A percentile compares a stretch with the other conserved stretches of the same genome.
phyloP scores from a whole-genome alignment of 352 stramenopile species.

The Phytophthora litchii region DNA sequence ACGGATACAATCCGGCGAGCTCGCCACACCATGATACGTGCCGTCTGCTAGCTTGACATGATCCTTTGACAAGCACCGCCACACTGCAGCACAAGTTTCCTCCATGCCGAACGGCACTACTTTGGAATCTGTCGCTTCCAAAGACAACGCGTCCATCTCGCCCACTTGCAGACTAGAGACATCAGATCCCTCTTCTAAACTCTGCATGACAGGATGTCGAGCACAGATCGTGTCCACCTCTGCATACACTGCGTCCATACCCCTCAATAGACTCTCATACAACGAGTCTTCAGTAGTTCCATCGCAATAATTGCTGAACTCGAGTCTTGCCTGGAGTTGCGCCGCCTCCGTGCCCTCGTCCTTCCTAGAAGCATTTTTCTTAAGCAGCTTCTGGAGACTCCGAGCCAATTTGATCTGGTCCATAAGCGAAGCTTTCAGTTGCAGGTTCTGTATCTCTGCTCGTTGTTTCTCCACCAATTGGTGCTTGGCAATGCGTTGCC shows the following conservation, averaged over 20 bases:
- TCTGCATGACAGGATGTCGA: slow-evolving; percentile 33
- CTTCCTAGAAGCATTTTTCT: slow-evolving; percentile 29
- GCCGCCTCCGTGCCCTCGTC: slow-evolving; percentile 17
- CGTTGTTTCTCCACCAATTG: slow-evolving; percentile 42
- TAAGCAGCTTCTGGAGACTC: slow-evolving; percentile 55
- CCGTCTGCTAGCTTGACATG: slow-evolving; percentile 45
- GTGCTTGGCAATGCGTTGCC: slow-evolving; percentile 42
- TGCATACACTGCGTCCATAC: slow-evolving; percentile 38
- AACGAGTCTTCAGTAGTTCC: slow-evolving; percentile 24
- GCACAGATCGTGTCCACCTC: slow-evolving; percentile 39
- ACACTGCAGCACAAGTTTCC: slow-evolving; percentile 43
- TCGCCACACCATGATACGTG: slow-evolving; percentile 41
- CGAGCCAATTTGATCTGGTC: slow-evolving; percentile 53
- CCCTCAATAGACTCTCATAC: slow-evolving; percentile 30
- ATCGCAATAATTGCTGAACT: slow-evolving; percentile 22
- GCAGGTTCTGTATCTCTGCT: slow-evolving; percentile 44
- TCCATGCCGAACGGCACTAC: slow-evolving; percentile 51
- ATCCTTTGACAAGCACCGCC: slow-evolving; percentile 39
- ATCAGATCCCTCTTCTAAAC: slow-evolving; percentile 35
- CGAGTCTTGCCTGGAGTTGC: slow-evolving; percentile 23
- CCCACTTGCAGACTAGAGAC: slow-evolving; percentile 37
- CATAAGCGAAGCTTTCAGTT: slow-evolving; percentile 31
- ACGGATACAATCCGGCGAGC: slow-evolving; percentile 38
- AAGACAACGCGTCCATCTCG: slow-evolving; percentile 28
- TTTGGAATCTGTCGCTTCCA: slow-evolving; percentile 52